Evolutionary conservation across 2,329 filamentous ascomycete species (phyloP).

Genomic region (Thelonectria olida): DNA sequence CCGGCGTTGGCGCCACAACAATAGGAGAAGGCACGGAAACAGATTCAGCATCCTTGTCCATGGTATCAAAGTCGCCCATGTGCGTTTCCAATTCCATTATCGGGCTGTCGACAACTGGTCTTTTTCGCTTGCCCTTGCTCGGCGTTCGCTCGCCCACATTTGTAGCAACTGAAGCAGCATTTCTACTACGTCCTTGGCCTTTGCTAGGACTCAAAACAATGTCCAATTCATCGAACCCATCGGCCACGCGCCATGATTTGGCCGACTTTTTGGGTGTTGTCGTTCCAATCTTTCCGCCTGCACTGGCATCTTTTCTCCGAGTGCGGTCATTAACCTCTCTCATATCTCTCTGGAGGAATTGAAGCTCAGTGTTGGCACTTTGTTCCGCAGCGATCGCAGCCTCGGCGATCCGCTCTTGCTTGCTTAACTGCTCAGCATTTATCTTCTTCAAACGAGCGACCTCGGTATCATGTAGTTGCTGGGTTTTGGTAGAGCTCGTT

Average conservation of each 20-base stretch:
- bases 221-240: conserved; percentile 80
- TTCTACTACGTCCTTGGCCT: conserved; percentile 51
- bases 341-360: conserved; percentile 78
- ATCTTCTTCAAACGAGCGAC: conserved; percentile 69
- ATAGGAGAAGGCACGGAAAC: conserved; percentile 30
- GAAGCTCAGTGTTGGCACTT: conserved; percentile 72
- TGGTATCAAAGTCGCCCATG: conserved; percentile 52
- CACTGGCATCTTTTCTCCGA: conserved; percentile 54
- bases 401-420: conserved; percentile 71
- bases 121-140: conserved; percentile 76
- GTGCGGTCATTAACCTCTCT: conserved; percentile 64
- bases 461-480: conserved; percentile 70
- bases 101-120: conserved; percentile 72
- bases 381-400: conserved; percentile 71
- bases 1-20: conserved; percentile 36
- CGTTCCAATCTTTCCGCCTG: conserved; percentile 30
- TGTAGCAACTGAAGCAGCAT: conserved; percentile 53
- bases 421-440: conserved; percentile 70
- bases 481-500: conserved; percentile 70
- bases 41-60: conserved; percentile 39
- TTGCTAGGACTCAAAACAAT: conserved; percentile 64
- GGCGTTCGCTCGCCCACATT: conserved; percentile 66
- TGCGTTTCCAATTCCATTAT: conserved; percentile 66
- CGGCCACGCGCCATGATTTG: conserved; percentile 68
- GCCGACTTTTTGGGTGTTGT: conserved; percentile 70